phyloP scores from a whole-genome alignment of 2,329 filamentous ascomycete genomes.

The Pyrenochaeta sp. region DNA sequence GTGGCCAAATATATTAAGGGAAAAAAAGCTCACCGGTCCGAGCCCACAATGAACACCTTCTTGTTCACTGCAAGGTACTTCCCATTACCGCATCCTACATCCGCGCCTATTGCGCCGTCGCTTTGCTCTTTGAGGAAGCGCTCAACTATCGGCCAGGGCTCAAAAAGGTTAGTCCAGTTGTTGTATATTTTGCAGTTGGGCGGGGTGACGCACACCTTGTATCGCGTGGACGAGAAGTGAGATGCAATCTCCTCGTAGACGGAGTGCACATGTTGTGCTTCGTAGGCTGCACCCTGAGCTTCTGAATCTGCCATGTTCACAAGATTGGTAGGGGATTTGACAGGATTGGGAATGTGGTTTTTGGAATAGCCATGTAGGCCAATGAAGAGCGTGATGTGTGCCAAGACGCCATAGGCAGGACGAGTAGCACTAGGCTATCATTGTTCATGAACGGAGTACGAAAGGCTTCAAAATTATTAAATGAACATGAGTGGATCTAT shows the following conservation, averaged over 20 bases:
- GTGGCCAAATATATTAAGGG: too few species aligned
- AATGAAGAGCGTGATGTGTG: too few species aligned
- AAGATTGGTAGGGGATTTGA: neutral
- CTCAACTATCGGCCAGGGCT: conserved; percentile 93
- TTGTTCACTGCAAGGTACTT: conserved; percentile 89
- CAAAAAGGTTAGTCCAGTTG: conserved; percentile 28
- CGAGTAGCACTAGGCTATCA: too few species aligned
- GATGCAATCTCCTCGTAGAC: conserved; percentile 89
- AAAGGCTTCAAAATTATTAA: too few species aligned
- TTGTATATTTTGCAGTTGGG: conserved; percentile 6
- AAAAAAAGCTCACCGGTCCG: conserved; percentile 76
- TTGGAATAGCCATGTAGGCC: too few species aligned
- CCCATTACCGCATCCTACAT: conserved; percentile 95
- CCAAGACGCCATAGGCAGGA: too few species aligned
- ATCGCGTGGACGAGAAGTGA: conserved; percentile 82
- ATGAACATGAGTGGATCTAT: too few species aligned
- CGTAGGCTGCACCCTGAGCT: conserved; percentile 68
- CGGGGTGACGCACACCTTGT: conserved; percentile 63
- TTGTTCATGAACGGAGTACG: too few species aligned
- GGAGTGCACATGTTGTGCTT: conserved; percentile 85
- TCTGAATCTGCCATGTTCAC: conserved; percentile 29
- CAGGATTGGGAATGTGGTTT: too few species aligned
- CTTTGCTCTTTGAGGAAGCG: conserved; percentile 73
- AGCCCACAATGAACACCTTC: conserved; percentile 80
- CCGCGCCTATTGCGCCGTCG: conserved; percentile 80